Evolutionary conservation across 2,329 filamentous ascomycete species (phyloP).

Genomic region (Exophiala phaeomuriformis): DNA sequence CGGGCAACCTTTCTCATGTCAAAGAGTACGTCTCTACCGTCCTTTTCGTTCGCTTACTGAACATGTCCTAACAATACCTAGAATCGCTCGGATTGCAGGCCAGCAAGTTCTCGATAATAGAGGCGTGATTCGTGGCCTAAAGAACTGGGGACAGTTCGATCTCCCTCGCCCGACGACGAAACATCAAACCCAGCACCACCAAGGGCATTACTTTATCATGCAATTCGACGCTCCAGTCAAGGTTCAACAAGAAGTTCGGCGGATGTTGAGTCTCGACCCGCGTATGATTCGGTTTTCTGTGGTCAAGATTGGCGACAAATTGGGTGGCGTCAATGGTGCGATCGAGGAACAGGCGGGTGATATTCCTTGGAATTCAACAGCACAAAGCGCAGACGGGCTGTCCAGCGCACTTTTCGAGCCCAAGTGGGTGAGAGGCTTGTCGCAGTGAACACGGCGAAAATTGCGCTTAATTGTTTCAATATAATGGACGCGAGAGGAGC

Average conservation of each 20-base stretch:
- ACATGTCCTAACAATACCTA: slow-evolving; percentile 4
- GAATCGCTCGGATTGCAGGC: slow-evolving; percentile 19
- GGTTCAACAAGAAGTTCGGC: slow-evolving; percentile 67
- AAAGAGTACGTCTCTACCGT: slow-evolving; percentile 66
- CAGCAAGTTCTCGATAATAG: slow-evolving; percentile 18
- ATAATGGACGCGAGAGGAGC: slow-evolving; percentile 5
- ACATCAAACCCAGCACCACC: slow-evolving; percentile 74
- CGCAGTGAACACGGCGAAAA: not conserved
- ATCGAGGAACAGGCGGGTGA: slow-evolving; percentile 52
- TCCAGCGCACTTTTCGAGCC: not conserved
- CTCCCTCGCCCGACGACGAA: slow-evolving; percentile 72
- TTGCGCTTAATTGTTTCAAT: not conserved
- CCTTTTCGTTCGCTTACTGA: slow-evolving; percentile 7
- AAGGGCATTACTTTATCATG: slow-evolving; percentile 96
- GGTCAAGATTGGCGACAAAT: slow-evolving; percentile 70
- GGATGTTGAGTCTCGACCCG: slow-evolving; percentile 75
- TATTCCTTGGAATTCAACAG: slow-evolving; percentile 44
- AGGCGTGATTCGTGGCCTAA: slow-evolving; percentile 83
- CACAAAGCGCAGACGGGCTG: not conserved
- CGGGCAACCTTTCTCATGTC: slow-evolving; percentile 81
- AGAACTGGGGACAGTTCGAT: slow-evolving; percentile 90
- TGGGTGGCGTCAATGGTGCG: slow-evolving; percentile 56
- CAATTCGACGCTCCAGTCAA: slow-evolving; percentile 75
- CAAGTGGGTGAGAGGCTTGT: not conserved
- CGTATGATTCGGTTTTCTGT: slow-evolving; percentile 80